These are phyloP conservation scores for Zasmidium angulare DNA, from an alignment of 2,329 filamentous ascomycete species.

Conservation along the genomic window DNA sequence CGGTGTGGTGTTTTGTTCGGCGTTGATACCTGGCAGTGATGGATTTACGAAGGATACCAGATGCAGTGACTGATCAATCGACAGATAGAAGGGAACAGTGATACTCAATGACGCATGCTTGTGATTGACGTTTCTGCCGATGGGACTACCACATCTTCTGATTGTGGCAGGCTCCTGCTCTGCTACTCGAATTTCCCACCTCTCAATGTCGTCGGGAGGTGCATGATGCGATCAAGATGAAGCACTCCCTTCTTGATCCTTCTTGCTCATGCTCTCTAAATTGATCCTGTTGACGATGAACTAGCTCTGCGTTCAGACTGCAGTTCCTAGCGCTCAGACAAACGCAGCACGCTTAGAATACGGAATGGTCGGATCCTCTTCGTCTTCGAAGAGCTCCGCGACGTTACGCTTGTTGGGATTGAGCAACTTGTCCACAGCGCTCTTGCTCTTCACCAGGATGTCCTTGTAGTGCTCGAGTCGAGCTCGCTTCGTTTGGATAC, in stretches of 20 bases:
- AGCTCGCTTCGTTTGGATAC: slow-evolving; percentile 29
- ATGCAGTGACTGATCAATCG: neutral
- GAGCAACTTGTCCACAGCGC: neutral
- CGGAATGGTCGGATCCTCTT: neutral
- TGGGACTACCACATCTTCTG: neutral
- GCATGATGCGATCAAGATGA: no score
- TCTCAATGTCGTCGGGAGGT: no score
- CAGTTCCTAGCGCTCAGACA: no score
- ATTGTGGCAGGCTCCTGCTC: neutral
- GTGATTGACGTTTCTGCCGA: neutral
- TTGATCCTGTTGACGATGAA: no score
- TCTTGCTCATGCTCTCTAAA: no score
- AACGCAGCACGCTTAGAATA: slow-evolving; percentile 1
- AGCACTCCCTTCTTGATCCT: no score
- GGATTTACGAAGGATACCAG: neutral
- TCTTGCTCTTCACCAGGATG: slow-evolving; percentile 34
- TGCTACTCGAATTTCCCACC: no score
- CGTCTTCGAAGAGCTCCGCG: neutral
- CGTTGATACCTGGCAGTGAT: neutral
- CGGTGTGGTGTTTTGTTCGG: neutral
- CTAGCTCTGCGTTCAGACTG: no score
- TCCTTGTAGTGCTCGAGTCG: slow-evolving; percentile 31
- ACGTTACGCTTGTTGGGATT: neutral
- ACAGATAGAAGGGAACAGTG: neutral
- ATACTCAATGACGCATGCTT: neutral